Evolutionary conservation across 257 asterid species (phyloP), one percentile per base, ranked within the genome.

Genomic region (Coffea canephora): DNA sequence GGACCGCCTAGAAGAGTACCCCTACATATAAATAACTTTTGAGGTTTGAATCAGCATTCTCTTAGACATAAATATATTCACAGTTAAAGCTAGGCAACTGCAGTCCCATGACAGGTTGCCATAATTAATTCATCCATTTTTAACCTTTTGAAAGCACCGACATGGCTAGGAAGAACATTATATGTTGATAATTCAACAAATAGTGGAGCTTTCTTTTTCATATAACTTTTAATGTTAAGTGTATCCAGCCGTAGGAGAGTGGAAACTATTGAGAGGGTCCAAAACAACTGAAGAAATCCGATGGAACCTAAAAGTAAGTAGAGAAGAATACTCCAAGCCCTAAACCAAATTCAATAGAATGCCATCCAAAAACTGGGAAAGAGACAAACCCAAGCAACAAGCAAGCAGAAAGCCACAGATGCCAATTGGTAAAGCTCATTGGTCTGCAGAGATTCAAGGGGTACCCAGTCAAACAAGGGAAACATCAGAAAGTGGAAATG

Each of bases 401-500:
- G 91, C 87, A 93, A 86, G 90, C 98, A 93, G 92, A 93, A 88
- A 43, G 97, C 97, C 78, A 93, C 95, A 82, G 94, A 79, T 79
- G 97, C 95, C 87, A 93, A 81, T 77, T 93, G 98, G 84, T 89
- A 93, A 78, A 93, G 97, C 84, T 93, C 98, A 80, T 91, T 91
- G 52, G 93, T 93, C 98, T 93, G 97, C 89, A 87, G 76, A 68
- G n/a, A 83, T 80, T 78, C 75, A 73, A 78, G 81, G n/a, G 65
- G 74, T 78, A 79, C 76, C 13, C 78, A 70, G 86, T 86, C 83
- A 85, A 80, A 85, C 74, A 78, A 67, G 81, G 71, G 80, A 82
- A 72, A 77, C 25, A 77, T 61, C 23, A 43, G 71, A 71, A 57
- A 82, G 81, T 61, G 34, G 48, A 27, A 19, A 64, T 61, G 80